Evolutionary conservation across 768 basidiomycete species (phyloP).

Genomic region (Collybia mongolica): DNA sequence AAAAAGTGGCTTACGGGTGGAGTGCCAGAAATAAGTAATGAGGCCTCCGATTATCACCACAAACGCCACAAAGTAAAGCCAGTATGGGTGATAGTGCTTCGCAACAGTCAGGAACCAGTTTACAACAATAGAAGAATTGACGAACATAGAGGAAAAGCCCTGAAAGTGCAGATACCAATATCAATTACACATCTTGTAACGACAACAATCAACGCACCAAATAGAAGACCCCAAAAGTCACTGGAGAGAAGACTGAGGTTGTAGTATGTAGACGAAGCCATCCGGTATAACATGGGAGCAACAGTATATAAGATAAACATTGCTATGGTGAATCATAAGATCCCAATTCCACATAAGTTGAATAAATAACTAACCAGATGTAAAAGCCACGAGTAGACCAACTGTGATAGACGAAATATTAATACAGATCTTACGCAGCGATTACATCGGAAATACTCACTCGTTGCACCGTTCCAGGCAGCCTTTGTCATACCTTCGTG

Average conservation of each 20-base stretch:
- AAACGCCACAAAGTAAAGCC: conserved; percentile 87
- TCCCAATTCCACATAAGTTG: neutral
- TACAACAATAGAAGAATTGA: neutral
- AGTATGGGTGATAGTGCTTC: conserved; percentile 80
- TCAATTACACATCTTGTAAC: conserved; percentile 12
- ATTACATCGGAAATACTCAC: conserved; percentile 36
- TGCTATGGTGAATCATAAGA: conserved; percentile 35
- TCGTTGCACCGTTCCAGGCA: conserved; percentile 71
- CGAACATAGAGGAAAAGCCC: neutral
- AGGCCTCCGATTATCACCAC: conserved; percentile 68
- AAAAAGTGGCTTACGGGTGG: conserved; percentile 60
- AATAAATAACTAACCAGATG: conserved; percentile 26
- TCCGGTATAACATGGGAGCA: conserved; percentile 81
- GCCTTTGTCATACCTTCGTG: conserved; percentile 62
- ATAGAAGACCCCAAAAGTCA: conserved; percentile 85
- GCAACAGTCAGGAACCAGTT: neutral
- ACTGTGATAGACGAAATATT: conserved; percentile 23
- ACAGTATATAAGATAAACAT: conserved; percentile 86
- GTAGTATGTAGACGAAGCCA: conserved; percentile 84
- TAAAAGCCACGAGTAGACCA: conserved; percentile 42
- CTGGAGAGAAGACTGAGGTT: conserved; percentile 85
- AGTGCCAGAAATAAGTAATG: conserved; percentile 84
- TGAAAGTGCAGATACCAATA: neutral
- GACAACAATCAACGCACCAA: conserved; percentile 40
- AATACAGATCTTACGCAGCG: conserved; percentile 1